Base-by-base conservation (phyloP, 2,329 filamentous ascomycete genomes). In the Stagonosporopsis vannaccii region DNA sequence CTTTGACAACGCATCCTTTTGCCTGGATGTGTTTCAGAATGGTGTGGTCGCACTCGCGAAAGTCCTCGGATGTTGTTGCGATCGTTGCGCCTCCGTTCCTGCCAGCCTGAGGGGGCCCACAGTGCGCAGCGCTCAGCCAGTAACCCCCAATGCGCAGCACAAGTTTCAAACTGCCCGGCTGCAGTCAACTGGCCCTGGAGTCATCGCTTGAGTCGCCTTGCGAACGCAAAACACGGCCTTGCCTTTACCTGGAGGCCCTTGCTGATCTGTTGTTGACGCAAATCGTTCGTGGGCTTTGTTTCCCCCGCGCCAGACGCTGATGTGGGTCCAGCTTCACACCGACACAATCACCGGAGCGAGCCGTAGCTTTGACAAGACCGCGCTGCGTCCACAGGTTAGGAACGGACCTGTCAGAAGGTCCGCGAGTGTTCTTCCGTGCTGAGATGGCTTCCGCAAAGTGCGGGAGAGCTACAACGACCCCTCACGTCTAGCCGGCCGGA, bases 311-410 rank as follows among this genome's bases (percentile, higher is more conserved):
- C 30, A 15, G 30, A 32, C 64, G 64, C 61, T 36, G 49, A 49
- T 47, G 55, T 58, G 58, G 61, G 67, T 60, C 66, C 63, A 69
- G 56, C 60, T 55, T 64, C 69, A 70, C 70, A 70, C 70, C 70
- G 70, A 70, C 70, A 67, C 43, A 32, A 59, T 52, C 60, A 62
- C 66, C 68, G 62, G 62, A 58, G 60, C 64, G 23, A 66, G 64
- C 67, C 65, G 66, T 64, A 32, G 37, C 53, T 51, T 32, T 51
- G 63, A 62, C 59, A 59, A 62, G 56, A 61, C 42, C 15, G 55
- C 54, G 46, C 54, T 22, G 54, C 68, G 49, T 58, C 60, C 60
- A 51, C 36, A 59, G 56, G 59, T 58, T 54, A 50, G 59, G 53
- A 58, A 65, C 53, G 40, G 54, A 37, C 54, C 60, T 62, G 57